Evolutionary conservation across 148 eudicot species (phyloP).

Genomic region (Nepenthes mirabilis): DNA sequence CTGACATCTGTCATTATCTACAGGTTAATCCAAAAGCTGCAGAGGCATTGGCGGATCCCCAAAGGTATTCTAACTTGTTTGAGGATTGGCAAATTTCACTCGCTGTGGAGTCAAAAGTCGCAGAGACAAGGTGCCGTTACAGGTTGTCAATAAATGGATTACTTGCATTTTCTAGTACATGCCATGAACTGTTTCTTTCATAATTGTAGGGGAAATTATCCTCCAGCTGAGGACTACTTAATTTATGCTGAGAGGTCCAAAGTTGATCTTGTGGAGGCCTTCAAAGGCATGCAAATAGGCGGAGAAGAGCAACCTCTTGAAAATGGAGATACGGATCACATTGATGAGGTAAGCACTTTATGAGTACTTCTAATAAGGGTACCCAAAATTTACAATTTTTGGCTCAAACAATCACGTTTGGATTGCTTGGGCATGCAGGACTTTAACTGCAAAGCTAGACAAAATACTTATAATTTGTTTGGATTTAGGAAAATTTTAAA

Average conservation of each 20-base stretch:
- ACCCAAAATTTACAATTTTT: not conserved
- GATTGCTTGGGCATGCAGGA: too few species aligned
- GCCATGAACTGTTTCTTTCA: conserved; percentile 1
- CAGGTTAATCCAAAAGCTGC: conserved; percentile 94
- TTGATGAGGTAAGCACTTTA: conserved; percentile 39
- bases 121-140: conserved; percentile 53
- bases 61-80: conserved; percentile 82
- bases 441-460: too few species aligned
- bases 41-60: conserved; percentile 88
- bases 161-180: not conserved
- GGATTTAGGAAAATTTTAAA: too few species aligned
- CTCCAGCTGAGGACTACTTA: conserved; percentile 69
- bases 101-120: conserved; percentile 67
- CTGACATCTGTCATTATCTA: conserved; percentile 3
- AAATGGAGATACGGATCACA: conserved; percentile 65
- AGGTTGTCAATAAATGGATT: not conserved
- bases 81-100: conserved; percentile 98
- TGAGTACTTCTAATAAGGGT: not conserved
- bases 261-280: conserved; percentile 69
- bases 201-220: conserved; percentile 49
- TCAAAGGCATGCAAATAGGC: conserved; percentile 68
- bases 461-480: too few species aligned
- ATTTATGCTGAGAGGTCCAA: conserved; percentile 56
- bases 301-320: conserved; percentile 70
- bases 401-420: too few species aligned